These are phyloP conservation scores for Arachis monticola DNA, from an alignment of 331 rosid genomes.

Conservation along the genomic window DNA sequence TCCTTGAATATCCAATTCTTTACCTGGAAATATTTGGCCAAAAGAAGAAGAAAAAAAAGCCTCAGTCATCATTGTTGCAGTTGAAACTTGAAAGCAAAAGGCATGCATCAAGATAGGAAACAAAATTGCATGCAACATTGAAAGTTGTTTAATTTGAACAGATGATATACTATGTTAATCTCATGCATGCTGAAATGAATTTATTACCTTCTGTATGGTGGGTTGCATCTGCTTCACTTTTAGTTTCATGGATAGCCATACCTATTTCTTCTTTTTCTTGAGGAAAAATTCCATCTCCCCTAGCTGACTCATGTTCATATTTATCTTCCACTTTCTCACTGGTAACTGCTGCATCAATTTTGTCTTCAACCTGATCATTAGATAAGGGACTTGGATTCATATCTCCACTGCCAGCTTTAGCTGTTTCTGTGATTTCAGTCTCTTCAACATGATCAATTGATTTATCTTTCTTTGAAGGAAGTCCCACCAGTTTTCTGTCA, in stretches of 20 bases:
- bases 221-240: constrained; percentile 37
- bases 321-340: constrained; percentile 36
- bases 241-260: constrained; percentile 40
- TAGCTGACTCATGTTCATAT: constrained; percentile 24
- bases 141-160: constrained; percentile 16
- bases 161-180: constrained; percentile 8
- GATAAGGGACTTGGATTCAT: constrained; percentile 36
- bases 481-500: constrained; percentile 47
- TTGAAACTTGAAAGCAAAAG: constrained; percentile 30
- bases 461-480: constrained; percentile 37
- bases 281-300: constrained; percentile 37
- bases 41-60: not conserved
- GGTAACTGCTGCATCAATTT: constrained; percentile 32
- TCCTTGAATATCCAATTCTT: constrained; percentile 20
- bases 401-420: constrained; percentile 34
- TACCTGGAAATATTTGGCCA: constrained; percentile 44
- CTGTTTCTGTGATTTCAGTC: constrained; percentile 42
- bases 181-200: constrained; percentile 41
- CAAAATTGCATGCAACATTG: not conserved
- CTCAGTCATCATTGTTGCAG: not conserved
- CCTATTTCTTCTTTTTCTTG: constrained; percentile 44
- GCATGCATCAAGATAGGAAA: not conserved
- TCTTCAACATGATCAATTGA: constrained; percentile 42
- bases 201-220: constrained; percentile 43
- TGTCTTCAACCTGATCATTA: constrained; percentile 23